These are phyloP conservation scores for Coniochaeta ligniaria DNA, from an alignment of 2,329 filamentous ascomycete species.

Conservation along the genomic window DNA sequence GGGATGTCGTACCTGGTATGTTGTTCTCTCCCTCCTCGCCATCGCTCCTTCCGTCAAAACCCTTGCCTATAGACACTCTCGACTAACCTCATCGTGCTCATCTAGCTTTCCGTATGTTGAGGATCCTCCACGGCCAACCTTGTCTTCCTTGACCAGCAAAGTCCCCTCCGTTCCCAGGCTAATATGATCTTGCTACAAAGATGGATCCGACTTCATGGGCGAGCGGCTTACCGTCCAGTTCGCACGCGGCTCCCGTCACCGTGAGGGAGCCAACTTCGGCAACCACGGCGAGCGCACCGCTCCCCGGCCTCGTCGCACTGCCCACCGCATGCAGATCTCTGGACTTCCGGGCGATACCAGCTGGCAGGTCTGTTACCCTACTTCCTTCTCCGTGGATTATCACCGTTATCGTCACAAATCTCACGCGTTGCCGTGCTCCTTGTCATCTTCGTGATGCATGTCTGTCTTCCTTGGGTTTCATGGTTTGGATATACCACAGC, in stretches of 20 bases:
- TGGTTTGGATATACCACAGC: not conserved
- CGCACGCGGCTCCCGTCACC: slow-evolving; percentile 71
- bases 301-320: slow-evolving; percentile 82
- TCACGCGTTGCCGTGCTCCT: not conserved
- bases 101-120: slow-evolving; percentile 54
- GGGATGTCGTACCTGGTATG: slow-evolving; percentile 96
- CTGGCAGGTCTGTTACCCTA: slow-evolving; percentile 95
- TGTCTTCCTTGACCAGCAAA: slow-evolving; percentile 19
- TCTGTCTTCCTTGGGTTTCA: not conserved
- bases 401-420: not conserved
- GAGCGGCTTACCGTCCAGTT: slow-evolving; percentile 97
- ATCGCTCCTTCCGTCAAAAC: not conserved
- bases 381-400: slow-evolving; percentile 42
- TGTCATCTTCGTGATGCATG: not conserved
- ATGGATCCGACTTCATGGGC: slow-evolving; percentile 97
- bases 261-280: slow-evolving; percentile 40
- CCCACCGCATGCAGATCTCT: slow-evolving; percentile 94
- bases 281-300: slow-evolving; percentile 46
- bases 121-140: slow-evolving; percentile 23
- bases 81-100: slow-evolving; percentile 19
- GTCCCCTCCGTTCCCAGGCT: slow-evolving; percentile 22
- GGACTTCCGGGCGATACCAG: slow-evolving; percentile 97
- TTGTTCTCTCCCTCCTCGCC: slow-evolving; percentile 2
- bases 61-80: not conserved
- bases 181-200: slow-evolving; percentile 40